Conservation (phyloP, 192 early-diverging fungal species). For the Mortierella antarctica region DNA sequence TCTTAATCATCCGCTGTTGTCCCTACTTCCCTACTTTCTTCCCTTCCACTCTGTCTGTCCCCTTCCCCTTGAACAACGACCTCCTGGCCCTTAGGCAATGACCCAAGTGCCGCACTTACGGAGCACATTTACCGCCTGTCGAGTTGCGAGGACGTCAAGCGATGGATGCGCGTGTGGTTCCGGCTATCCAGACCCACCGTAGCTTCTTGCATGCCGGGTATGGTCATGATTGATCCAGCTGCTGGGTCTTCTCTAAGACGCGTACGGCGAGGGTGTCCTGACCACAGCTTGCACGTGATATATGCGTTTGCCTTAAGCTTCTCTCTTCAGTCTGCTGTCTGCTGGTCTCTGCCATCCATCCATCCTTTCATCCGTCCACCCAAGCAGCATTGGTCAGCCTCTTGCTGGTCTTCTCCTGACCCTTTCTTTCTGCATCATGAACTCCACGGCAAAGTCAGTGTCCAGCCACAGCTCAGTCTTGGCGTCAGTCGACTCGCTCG, state of each 20-base stretch:
- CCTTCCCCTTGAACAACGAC: constrained; percentile 6
- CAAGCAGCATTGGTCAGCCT: not conserved
- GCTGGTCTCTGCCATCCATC: not conserved
- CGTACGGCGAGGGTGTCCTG: no score
- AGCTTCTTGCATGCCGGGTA: no score
- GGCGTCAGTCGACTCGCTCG: constrained; percentile 40
- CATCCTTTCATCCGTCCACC: not conserved
- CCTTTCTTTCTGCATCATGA: constrained; percentile 11
- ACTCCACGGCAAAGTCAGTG: constrained; percentile 21
- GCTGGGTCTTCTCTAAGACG: no score
- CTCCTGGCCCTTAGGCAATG: not conserved
- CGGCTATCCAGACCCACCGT: no score
- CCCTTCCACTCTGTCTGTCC: not conserved
- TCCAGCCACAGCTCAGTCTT: constrained; percentile 17
- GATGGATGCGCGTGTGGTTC: no score
- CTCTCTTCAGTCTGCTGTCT: no score
- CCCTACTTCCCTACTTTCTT: not conserved
- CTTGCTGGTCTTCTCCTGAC: not conserved
- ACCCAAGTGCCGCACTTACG: no score
- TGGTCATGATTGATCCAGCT: no score
- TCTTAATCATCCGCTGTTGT: not conserved
- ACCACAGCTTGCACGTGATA: no score
- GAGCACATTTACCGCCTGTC: no score
- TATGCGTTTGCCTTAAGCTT: no score
- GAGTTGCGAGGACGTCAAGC: no score